Evolutionary conservation across 2,329 filamentous ascomycete genomes (phyloP).

Genomic region (Fusarium miscanthi): DNA sequence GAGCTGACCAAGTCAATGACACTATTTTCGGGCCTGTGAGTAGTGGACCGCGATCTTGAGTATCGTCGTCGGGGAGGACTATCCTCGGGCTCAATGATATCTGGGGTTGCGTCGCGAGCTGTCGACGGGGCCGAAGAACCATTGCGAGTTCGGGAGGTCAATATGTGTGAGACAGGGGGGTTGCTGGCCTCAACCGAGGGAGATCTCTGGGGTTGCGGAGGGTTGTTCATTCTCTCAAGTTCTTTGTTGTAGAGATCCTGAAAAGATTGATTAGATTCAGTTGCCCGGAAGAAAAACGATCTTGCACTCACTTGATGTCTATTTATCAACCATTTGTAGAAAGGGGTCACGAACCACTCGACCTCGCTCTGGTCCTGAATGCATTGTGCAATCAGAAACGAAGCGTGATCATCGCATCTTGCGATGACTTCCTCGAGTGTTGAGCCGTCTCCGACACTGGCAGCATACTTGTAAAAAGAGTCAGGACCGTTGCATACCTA

Average conservation of each 20-base stretch:
- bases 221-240: conserved; percentile 37
- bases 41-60: conserved; percentile 32
- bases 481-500: background rate
- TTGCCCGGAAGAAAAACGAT: background rate
- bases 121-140: conserved; percentile 29
- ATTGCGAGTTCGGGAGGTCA: conserved; percentile 40
- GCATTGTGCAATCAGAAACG: conserved; percentile 65
- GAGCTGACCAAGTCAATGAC: background rate
- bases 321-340: conserved; percentile 61
- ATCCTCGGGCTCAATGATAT: conserved; percentile 11
- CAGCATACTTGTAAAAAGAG: conserved; percentile 56
- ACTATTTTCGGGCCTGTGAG: conserved; percentile 9
- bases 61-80: conserved; percentile 22
- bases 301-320: conserved; percentile 53
- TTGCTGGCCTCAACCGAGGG: conserved; percentile 31
- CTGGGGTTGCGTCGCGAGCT: conserved; percentile 24
- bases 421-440: conserved; percentile 61
- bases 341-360: conserved; percentile 58
- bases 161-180: conserved; percentile 1
- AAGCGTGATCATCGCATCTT: conserved; percentile 60
- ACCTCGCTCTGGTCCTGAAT: conserved; percentile 50
- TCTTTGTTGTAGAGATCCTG: conserved; percentile 46
- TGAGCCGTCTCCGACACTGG: conserved; percentile 63
- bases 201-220: conserved; percentile 25
- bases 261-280: background rate